phyloP scores from a whole-genome alignment of 139 green algal species.

The Parachlorella kessleri region DNA sequence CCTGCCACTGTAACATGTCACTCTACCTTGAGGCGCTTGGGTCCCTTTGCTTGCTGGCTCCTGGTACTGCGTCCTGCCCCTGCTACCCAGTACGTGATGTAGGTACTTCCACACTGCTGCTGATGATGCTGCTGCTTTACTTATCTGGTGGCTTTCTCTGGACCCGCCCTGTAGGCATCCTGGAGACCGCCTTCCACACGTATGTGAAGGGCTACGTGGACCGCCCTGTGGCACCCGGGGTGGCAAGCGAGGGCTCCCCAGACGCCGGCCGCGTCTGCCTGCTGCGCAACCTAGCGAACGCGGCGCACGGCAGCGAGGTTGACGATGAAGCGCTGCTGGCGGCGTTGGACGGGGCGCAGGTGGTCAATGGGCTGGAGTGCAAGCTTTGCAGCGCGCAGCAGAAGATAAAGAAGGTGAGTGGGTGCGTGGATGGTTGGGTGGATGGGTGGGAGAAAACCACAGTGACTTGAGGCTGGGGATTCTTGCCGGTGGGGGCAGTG shows the following conservation, averaged over 20 bases:
- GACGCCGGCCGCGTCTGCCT: conserved; percentile 45
- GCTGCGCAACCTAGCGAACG: conserved; percentile 50
- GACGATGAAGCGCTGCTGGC: conserved; percentile 30
- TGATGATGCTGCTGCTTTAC: no score
- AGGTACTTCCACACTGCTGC: no score
- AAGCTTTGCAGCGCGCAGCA: conserved; percentile 58
- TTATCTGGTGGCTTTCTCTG: no score
- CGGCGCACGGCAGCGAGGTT: conserved; percentile 1
- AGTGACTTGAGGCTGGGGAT: no score
- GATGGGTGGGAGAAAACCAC: neutral
- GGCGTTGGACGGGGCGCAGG: conserved; percentile 37
- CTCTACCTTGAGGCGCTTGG: no score
- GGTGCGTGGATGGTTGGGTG: neutral
- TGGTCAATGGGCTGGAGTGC: conserved; percentile 94
- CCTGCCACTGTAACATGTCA: no score
- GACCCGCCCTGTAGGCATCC: conserved; percentile 30
- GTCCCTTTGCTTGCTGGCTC: no score
- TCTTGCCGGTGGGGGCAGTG: no score
- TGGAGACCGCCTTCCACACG: conserved; percentile 65
- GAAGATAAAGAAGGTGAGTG: conserved; percentile 20
- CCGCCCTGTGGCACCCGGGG: conserved; percentile 23
- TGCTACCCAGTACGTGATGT: no score
- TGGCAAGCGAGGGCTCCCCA: neutral
- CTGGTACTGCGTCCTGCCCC: no score
- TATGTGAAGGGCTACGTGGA: conserved; percentile 77